A percentile compares a stretch with the other conserved stretches of the same genome.
phyloP scores from a whole-genome alignment of 2,329 filamentous ascomycete genomes.

The Neopestalotiopsis rosae region DNA sequence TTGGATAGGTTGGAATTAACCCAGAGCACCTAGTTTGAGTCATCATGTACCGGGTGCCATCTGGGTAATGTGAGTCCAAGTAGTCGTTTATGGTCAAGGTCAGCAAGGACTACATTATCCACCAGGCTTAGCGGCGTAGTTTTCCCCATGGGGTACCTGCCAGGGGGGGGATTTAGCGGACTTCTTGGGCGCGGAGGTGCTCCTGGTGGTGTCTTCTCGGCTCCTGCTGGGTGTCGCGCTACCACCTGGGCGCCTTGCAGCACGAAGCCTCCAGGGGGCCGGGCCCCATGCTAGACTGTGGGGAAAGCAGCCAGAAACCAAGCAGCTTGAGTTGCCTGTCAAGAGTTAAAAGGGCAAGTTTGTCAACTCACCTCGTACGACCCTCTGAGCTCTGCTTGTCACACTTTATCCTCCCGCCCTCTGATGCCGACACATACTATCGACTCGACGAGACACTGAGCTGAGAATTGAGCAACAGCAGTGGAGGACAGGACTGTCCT shows the following conservation, averaged over 20 bases:
- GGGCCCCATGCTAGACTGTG: neutral
- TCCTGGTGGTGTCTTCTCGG: too few relatives aligned
- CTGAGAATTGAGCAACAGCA: too few relatives aligned
- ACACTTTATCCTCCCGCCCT: neutral
- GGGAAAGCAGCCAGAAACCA: neutral
- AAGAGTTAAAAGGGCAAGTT: conserved; percentile 11
- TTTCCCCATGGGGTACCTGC: neutral
- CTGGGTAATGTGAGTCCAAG: neutral
- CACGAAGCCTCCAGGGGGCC: neutral
- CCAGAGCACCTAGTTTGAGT: neutral
- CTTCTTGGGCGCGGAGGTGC: neutral
- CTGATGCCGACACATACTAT: neutral
- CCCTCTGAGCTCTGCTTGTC: neutral
- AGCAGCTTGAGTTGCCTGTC: neutral
- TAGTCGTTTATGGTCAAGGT: neutral
- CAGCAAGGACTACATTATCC: neutral
- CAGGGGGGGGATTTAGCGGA: neutral
- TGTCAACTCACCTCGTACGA: neutral
- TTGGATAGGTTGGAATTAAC: neutral
- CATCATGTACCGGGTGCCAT: neutral
- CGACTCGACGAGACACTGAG: neutral
- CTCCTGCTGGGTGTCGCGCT: neutral
- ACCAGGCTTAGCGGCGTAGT: neutral
- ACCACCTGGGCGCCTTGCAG: neutral
- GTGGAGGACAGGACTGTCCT: neutral